phyloP scores from a whole-genome alignment of 2,329 filamentous ascomycete species.

The Fusarium chlamydosporum region DNA sequence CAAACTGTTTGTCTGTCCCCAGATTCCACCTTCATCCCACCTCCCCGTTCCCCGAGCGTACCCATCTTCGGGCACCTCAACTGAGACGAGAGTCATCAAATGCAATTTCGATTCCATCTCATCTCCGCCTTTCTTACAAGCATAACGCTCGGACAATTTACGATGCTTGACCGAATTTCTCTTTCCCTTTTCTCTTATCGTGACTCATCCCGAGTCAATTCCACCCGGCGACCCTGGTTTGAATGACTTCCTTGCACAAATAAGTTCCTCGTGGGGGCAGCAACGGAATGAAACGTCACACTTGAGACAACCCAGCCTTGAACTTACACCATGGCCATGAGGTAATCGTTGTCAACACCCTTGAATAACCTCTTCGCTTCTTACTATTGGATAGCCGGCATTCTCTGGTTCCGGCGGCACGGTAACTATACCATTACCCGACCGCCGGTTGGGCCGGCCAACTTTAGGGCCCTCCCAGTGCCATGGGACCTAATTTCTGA shows the following conservation, averaged over 20 bases:
- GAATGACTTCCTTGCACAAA: conserved; percentile 1
- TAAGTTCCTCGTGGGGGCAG: conserved; percentile 36
- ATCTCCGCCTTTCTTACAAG: conserved; percentile 41
- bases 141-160: conserved; percentile 10
- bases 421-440: conserved; percentile 22
- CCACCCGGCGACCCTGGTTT: conserved; percentile 19
- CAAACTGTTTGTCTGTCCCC: background rate
- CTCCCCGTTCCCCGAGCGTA: background rate
- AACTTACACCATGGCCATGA: conserved; percentile 24
- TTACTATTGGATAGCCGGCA: conserved; percentile 31
- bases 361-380: conserved; percentile 14
- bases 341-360: conserved; percentile 10
- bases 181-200: conserved; percentile 14
- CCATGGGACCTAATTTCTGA: conserved; percentile 40
- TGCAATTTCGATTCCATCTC: conserved; percentile 7
- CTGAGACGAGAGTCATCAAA: conserved; percentile 1
- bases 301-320: conserved; percentile 28
- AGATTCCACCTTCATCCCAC: conserved; percentile 7
- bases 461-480: conserved; percentile 40
- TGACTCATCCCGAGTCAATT: conserved; percentile 32
- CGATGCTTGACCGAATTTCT: conserved; percentile 19
- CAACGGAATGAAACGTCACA: conserved; percentile 42
- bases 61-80: conserved; percentile 8
- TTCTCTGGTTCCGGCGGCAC: conserved; percentile 30
- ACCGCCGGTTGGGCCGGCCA: conserved; percentile 18